phyloP scores from a whole-genome alignment of 2,329 filamentous ascomycete species.

The Botrytis squamosa region DNA sequence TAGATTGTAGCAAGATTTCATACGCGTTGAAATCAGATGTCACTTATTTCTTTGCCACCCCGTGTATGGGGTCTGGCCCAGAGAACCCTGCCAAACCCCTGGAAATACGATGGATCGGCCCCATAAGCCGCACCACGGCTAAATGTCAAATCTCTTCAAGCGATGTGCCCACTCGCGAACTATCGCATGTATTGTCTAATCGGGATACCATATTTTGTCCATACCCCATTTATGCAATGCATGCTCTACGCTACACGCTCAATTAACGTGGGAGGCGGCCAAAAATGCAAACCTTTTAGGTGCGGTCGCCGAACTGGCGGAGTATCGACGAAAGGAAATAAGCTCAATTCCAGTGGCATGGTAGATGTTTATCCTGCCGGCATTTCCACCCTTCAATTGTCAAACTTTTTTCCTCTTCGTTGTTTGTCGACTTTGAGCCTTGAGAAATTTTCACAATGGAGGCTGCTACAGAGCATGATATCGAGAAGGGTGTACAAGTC shows the following conservation, averaged over 20 bases:
- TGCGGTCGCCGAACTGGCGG: not conserved
- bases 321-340: constrained; percentile 11
- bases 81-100: constrained; percentile 4
- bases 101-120: not conserved
- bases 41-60: not conserved
- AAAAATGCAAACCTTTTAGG: not conserved
- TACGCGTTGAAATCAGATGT: constrained; percentile 10
- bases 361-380: not conserved
- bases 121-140: constrained; percentile 1
- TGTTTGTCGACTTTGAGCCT: not conserved
- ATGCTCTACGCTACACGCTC: not conserved
- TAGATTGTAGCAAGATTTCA: not conserved
- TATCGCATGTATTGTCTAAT: constrained; percentile 1
- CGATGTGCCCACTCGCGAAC: not conserved
- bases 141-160: constrained; percentile 9
- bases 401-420: not conserved
- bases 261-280: not conserved
- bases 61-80: not conserved
- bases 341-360: constrained; percentile 3
- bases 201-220: constrained; percentile 3
- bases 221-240: constrained; percentile 7
- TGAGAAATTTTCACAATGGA: constrained; percentile 15
- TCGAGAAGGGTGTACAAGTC: constrained; percentile 22
- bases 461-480: constrained; percentile 20
- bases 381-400: not conserved